A percentile compares a stretch with the other conserved stretches of the same genome.
These are phyloP conservation scores for Dendrostoma leiphaemia DNA, from an alignment of 2,329 filamentous ascomycete species.

Conservation along the genomic window DNA sequence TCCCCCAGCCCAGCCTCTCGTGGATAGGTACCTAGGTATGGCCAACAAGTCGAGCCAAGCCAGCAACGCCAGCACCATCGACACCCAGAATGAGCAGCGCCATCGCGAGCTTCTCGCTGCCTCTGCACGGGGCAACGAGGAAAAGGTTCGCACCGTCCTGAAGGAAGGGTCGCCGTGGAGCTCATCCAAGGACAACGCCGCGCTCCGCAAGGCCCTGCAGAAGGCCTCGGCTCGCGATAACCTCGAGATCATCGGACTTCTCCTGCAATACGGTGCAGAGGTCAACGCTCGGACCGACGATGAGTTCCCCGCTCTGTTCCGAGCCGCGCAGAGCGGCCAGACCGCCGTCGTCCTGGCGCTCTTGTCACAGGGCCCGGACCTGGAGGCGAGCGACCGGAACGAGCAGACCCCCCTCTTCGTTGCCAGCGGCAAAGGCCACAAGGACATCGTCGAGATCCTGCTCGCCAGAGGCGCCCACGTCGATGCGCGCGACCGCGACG, in stretches of 20 bases:
- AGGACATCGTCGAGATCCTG: constrained; percentile 31
- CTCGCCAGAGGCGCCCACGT: constrained; percentile 31
- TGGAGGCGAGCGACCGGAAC: constrained; percentile 29
- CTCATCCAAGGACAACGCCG: constrained; percentile 31
- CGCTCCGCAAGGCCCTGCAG: constrained; percentile 36
- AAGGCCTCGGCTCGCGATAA: constrained; percentile 36
- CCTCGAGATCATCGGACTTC: constrained; percentile 34
- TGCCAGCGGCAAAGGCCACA: constrained; percentile 33
- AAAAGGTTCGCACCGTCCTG: constrained; percentile 34
- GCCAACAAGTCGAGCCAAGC: constrained; percentile 7
- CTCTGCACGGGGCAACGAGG: constrained; percentile 36
- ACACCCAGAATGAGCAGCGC: constrained; percentile 35
- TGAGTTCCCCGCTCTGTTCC: constrained; percentile 35
- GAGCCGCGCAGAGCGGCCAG: constrained; percentile 37
- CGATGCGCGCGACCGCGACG: constrained; percentile 34
- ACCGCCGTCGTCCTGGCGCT: constrained; percentile 32
- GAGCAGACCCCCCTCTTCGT: constrained; percentile 36
- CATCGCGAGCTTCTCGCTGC: constrained; percentile 37
- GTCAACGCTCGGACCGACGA: constrained; percentile 32
- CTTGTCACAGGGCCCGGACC: constrained; percentile 30
- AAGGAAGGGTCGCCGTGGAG: constrained; percentile 34
- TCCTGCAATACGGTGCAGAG: constrained; percentile 37
- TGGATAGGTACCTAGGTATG: constrained; percentile 8
- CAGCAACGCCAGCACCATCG: constrained; percentile 31
- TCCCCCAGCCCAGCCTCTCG: background rate